Conservation (phyloP, 1,284 basidiomycete species). For the Irpex sp. region DNA sequence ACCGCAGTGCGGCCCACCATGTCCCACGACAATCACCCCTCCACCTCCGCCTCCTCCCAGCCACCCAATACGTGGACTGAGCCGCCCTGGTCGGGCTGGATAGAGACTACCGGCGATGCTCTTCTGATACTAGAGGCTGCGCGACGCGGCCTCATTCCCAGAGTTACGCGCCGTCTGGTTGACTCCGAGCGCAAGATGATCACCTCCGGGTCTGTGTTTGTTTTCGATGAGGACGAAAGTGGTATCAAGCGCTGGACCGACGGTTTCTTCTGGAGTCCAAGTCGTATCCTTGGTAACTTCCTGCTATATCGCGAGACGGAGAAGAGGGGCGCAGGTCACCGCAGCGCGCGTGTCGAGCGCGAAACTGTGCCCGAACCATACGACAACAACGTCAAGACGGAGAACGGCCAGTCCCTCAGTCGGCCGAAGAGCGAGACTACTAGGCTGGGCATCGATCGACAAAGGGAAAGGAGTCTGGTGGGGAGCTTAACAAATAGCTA, state of each 20-base stretch:
- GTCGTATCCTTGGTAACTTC: constrained; percentile 91
- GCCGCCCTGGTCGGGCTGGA: constrained; percentile 89
- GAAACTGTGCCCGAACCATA: constrained; percentile 32
- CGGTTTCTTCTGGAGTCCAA: constrained; percentile 89
- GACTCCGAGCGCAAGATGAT: constrained; percentile 94
- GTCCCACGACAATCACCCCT: constrained; percentile 28
- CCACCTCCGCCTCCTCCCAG: constrained; percentile 14
- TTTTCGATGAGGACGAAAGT: constrained; percentile 96
- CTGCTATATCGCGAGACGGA: constrained; percentile 92
- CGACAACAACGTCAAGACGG: constrained; percentile 32
- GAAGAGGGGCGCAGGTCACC: constrained; percentile 65
- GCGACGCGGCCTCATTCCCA: constrained; percentile 83
- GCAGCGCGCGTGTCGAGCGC: constrained; percentile 43
- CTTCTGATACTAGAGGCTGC: constrained; percentile 95
- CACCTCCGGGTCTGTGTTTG: constrained; percentile 91
- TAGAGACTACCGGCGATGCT: constrained; percentile 93
- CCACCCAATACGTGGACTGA: constrained; percentile 59
- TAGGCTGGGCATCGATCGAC: constrained; percentile 52
- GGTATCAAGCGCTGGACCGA: constrained; percentile 99
- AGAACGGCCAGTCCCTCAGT: constrained; percentile 47
- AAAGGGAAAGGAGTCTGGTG: constrained; percentile 76
- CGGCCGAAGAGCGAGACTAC: constrained; percentile 55
- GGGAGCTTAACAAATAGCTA: constrained; percentile 89
- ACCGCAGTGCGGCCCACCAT: constrained; percentile 19
- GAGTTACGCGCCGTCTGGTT: constrained; percentile 91